Conservation (phyloP, 2,329 filamentous ascomycete genomes). For the Basipetospora chlamydospora region DNA sequence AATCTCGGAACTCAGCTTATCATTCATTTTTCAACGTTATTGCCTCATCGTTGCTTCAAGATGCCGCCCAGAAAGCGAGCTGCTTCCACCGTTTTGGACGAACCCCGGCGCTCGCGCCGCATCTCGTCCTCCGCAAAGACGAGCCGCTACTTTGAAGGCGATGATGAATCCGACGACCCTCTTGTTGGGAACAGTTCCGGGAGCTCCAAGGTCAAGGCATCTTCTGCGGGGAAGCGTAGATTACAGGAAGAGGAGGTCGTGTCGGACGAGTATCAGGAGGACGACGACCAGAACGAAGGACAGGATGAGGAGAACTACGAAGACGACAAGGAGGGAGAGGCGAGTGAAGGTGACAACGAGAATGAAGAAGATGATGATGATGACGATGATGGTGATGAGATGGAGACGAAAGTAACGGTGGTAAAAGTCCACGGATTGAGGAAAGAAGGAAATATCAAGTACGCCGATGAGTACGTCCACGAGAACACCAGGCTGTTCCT, state of each 20-base stretch:
- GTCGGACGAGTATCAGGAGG: conserved; percentile 5
- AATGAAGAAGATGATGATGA: conserved; percentile 3
- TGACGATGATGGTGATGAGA: not conserved
- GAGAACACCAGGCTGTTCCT: conserved; percentile 44
- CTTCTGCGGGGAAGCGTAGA: not conserved
- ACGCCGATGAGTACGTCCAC: conserved; percentile 38
- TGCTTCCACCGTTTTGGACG: conserved; percentile 4
- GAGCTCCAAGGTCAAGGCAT: not conserved
- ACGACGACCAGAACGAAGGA: not conserved
- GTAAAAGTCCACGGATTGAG: conserved; percentile 14
- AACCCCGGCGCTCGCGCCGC: conserved; percentile 5
- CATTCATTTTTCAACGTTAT: too few relatives aligned
- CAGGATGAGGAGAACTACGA: not conserved
- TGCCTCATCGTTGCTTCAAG: too few relatives aligned
- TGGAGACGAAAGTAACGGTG: conserved; percentile 4
- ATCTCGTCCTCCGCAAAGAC: conserved; percentile 1
- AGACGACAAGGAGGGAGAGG: not conserved
- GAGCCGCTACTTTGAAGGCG: conserved; percentile 5
- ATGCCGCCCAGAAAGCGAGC: conserved; percentile 6
- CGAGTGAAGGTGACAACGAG: not conserved
- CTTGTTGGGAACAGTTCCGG: not conserved
- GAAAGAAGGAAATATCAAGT: conserved; percentile 26
- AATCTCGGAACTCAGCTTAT: too few relatives aligned
- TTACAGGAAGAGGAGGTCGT: not conserved
- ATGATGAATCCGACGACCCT: conserved; percentile 3